Evolutionary conservation across 306 rosid genomes (phyloP).

Genomic region (Trichosanthes truncata): DNA sequence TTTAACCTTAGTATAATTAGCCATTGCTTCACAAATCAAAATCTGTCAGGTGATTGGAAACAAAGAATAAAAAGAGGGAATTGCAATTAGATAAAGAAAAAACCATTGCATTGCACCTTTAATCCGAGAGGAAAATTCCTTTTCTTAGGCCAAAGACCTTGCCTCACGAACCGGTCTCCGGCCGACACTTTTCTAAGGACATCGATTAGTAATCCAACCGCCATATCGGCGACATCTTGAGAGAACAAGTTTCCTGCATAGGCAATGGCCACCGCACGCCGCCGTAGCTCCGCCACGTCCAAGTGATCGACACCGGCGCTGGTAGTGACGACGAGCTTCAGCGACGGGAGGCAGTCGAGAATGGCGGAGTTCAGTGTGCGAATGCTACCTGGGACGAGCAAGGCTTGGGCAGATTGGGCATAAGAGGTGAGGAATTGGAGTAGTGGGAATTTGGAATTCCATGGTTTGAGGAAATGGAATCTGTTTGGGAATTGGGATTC

Average conservation of each 20-base stretch:
- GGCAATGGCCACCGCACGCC: conserved; percentile 21
- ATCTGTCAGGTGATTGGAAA: neutral
- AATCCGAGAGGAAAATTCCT: conserved; percentile 24
- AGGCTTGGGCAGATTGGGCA: conserved; percentile 12
- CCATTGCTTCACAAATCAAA: no score
- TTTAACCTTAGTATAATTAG: no score
- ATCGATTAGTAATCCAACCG: conserved; percentile 38
- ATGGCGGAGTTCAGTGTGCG: conserved; percentile 2
- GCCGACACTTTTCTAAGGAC: conserved; percentile 29
- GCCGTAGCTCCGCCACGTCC: conserved; percentile 12
- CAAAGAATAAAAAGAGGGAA: neutral
- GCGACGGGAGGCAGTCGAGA: conserved; percentile 20
- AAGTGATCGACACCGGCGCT: conserved; percentile 24
- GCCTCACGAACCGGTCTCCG: conserved; percentile 19
- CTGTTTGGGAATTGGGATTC: conserved; percentile 18
- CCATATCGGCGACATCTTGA: conserved; percentile 43
- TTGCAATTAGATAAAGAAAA: neutral
- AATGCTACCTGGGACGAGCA: neutral
- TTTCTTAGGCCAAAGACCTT: neutral
- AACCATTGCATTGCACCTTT: conserved; percentile 18
- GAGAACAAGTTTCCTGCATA: conserved; percentile 22
- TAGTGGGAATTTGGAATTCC: conserved; percentile 16
- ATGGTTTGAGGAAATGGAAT: conserved; percentile 18
- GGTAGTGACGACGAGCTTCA: conserved; percentile 14
- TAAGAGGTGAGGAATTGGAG: conserved; percentile 9